These are phyloP conservation scores for Capsella rubella DNA, from an alignment of 441 rosid genomes.

Conservation along the genomic window DNA sequence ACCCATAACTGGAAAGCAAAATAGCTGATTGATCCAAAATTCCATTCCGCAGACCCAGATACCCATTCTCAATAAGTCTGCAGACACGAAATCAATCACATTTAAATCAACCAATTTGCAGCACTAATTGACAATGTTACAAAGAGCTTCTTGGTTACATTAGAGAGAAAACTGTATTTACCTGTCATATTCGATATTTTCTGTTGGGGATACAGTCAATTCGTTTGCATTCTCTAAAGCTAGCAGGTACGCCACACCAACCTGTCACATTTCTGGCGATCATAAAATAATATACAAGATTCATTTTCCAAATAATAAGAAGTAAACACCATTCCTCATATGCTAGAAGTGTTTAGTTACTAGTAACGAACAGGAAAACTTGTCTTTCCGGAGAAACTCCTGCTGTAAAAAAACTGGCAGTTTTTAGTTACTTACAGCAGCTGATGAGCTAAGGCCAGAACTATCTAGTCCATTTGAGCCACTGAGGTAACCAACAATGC, in stretches of 20 bases:
- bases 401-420: conserved; percentile 23
- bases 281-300: conserved; percentile 39
- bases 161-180: conserved; percentile 31
- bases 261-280: conserved; percentile 61
- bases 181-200: conserved; percentile 95
- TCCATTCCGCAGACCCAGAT: conserved; percentile 89
- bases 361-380: conserved; percentile 2
- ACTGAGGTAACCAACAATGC: conserved; percentile 82
- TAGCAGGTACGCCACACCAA: conserved; percentile 89
- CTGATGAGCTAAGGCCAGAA: conserved; percentile 98
- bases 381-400: conserved; percentile 11
- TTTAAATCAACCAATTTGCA: conserved; percentile 30
- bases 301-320: conserved; percentile 32
- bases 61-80: conserved; percentile 91
- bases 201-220: conserved; percentile 61
- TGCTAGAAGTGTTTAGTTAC: conserved; percentile 14
- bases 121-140: conserved; percentile 20
- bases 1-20: conserved; percentile 78
- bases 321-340: conserved; percentile 18
- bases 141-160: conserved; percentile 23
- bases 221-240: conserved; percentile 88
- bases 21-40: conserved; percentile 97
- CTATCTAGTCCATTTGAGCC: conserved; percentile 92
- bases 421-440: conserved; percentile 76
- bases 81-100: conserved; percentile 32